phyloP scores from a whole-genome alignment of 1,284 basidiomycete species.

The Malassezia furfur region DNA sequence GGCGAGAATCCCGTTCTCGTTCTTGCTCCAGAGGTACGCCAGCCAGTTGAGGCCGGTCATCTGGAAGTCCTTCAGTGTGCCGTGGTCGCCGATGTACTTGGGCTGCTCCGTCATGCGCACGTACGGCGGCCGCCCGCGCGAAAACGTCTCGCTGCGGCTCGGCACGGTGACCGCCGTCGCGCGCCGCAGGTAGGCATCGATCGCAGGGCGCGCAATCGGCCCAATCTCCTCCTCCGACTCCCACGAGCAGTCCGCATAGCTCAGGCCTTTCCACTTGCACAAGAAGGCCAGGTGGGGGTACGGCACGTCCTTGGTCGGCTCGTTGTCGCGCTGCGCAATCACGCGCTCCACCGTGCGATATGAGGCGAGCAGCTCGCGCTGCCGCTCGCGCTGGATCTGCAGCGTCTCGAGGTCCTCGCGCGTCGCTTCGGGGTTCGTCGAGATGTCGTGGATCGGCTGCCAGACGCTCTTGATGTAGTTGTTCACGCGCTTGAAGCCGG shows the following conservation, averaged over 20 bases:
- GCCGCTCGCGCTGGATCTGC: constrained; percentile 73
- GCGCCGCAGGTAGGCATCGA: constrained; percentile 69
- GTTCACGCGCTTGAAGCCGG: constrained; percentile 90
- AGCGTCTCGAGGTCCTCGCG: constrained; percentile 77
- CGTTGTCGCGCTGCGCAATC: constrained; percentile 66
- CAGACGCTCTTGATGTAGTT: constrained; percentile 86
- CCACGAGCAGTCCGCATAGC: constrained; percentile 95
- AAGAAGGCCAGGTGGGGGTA: constrained; percentile 67
- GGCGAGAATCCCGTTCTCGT: constrained; percentile 91
- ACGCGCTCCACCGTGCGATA: constrained; percentile 89
- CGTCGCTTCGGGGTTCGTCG: constrained; percentile 61
- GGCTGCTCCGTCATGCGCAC: constrained; percentile 82
- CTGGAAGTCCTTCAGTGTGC: constrained; percentile 92
- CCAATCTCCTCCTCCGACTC: constrained; percentile 68
- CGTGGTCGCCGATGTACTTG: constrained; percentile 64
- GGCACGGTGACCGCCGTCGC: constrained; percentile 74
- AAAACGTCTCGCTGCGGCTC: constrained; percentile 68
- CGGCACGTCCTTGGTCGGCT: constrained; percentile 55
- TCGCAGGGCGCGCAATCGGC: constrained; percentile 55
- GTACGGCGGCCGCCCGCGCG: constrained; percentile 67
- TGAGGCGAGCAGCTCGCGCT: constrained; percentile 77
- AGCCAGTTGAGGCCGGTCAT: constrained; percentile 97
- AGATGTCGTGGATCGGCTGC: constrained; percentile 62
- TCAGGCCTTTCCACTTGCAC: constrained; percentile 92
- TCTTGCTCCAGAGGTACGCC: constrained; percentile 85